Evolutionary conservation across 164 flowering plant species (phyloP), one percentile per base, ranked within the genome.

Genomic region (Stephania yunnanensis): DNA sequence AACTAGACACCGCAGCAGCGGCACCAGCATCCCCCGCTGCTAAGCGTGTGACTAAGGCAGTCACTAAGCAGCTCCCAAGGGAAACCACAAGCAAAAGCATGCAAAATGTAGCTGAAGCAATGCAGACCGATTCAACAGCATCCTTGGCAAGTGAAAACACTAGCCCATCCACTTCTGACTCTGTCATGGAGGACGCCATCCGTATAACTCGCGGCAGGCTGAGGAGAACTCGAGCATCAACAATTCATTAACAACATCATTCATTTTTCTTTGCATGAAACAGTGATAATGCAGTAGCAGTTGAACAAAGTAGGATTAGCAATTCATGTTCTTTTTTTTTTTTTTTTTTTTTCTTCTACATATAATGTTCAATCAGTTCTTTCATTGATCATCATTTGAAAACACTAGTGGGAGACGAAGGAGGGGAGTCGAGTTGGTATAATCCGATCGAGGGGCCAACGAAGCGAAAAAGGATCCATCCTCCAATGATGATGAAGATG

Each of bases 391-490:
- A 50, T 71, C 70, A 15, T 81, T 89, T 89, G 76, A 90, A 73
- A 11, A 88, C 22, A 73, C 78, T 64, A 1, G 87, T 19, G 3
- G 97, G 97, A 55, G 93, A 31, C 12, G 85, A 76, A 17, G 95
- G 91, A 71, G 93, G 80, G 25, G 94, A 3, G 44, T 93, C 97
- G 11, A 93, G 84, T 81, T 90, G 95, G 79, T 95, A 90, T 46
- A 93, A 85, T 58, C 91, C 89, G 36, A 93, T 87, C 5, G 97
- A 80, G 7, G 99, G 99, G 1, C 97, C 97, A 0, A 89, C 97
- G 48, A 75, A 92, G 65, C 96, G 82, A 81, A 91, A 91, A 69
- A 88, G 70, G 22, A 94, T 91, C 97, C 94, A 94, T 68, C 79
- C 95, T 36, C 98, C 97, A 89, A 93, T 91, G 58, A 89, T 77